These are phyloP conservation scores for thale cress (Arabidopsis thaliana) DNA, from an alignment of 345 rosid species.

Conservation along the genomic window DNA sequence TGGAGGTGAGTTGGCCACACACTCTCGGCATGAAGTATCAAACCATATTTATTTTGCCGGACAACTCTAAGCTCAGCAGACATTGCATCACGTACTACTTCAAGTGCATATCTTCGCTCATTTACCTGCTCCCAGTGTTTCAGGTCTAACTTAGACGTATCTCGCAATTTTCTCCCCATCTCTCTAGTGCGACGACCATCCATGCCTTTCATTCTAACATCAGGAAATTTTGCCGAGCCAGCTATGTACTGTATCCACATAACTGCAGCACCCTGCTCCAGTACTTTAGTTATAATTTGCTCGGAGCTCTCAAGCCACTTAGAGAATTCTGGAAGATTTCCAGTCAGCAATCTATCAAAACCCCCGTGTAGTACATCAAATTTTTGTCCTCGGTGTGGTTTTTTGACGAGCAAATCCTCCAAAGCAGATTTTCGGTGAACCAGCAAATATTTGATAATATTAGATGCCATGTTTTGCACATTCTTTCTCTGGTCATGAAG, in stretches of 20 bases:
- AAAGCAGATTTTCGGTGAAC: slow-evolving; percentile 79
- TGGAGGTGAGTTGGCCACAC: slow-evolving; percentile 93
- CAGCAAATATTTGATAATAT: slow-evolving; percentile 73
- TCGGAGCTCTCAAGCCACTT: slow-evolving; percentile 80
- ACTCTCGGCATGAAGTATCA: slow-evolving; percentile 96
- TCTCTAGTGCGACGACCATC: slow-evolving; percentile 87
- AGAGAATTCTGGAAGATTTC: slow-evolving; percentile 64
- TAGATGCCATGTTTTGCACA: slow-evolving; percentile 78
- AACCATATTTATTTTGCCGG: slow-evolving; percentile 95
- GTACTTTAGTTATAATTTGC: slow-evolving; percentile 63
- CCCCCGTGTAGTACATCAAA: slow-evolving; percentile 82
- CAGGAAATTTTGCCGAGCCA: slow-evolving; percentile 90
- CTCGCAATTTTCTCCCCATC: slow-evolving; percentile 82
- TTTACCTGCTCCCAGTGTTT: slow-evolving; percentile 83
- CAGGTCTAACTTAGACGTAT: slow-evolving; percentile 66
- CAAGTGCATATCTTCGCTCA: slow-evolving; percentile 87
- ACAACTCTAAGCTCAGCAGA: slow-evolving; percentile 94
- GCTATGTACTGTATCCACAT: slow-evolving; percentile 90
- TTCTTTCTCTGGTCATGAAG: slow-evolving; percentile 73
- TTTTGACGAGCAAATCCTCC: slow-evolving; percentile 82
- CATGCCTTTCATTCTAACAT: slow-evolving; percentile 80
- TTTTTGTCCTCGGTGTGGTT: slow-evolving; percentile 73
- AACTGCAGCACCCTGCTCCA: slow-evolving; percentile 88
- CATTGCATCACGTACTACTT: slow-evolving; percentile 83
- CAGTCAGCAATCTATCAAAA: slow-evolving; percentile 82